A percentile compares a stretch with the other conserved stretches of the same genome.
Conservation (phyloP, 1,284 basidiomycete genomes). For the Ganoderma meredithae region DNA sequence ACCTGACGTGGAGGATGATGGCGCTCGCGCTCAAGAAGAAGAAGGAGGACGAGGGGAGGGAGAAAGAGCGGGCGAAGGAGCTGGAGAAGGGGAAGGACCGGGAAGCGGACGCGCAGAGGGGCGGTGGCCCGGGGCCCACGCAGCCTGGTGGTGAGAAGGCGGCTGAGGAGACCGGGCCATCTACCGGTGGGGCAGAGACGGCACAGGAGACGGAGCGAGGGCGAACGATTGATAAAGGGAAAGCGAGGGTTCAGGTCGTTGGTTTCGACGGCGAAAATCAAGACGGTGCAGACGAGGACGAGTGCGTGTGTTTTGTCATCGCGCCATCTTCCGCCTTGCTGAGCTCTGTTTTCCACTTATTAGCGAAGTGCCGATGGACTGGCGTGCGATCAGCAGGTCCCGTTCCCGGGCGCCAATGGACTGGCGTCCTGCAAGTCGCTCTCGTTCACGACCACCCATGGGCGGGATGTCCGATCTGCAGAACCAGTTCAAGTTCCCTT, state of each 20-base stretch:
- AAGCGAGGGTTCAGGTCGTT: constrained; percentile 74
- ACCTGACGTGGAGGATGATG: constrained; percentile 99
- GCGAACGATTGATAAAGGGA: constrained; percentile 78
- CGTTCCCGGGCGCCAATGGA: constrained; percentile 92
- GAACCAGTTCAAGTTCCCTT: constrained; percentile 45
- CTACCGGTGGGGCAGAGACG: constrained; percentile 34
- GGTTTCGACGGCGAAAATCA: constrained; percentile 81
- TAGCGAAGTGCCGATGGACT: constrained; percentile 79
- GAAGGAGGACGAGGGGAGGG: constrained; percentile 69
- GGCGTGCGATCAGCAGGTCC: constrained; percentile 92
- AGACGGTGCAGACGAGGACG: constrained; percentile 70
- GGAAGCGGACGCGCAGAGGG: constrained; percentile 32
- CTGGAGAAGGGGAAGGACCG: constrained; percentile 81
- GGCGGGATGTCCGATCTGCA: constrained; percentile 46
- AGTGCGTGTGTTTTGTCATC: constrained; percentile 62
- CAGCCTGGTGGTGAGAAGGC: constrained; percentile 31
- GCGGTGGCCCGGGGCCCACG: constrained; percentile 32
- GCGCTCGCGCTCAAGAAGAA: constrained; percentile 91
- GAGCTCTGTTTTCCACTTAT: constrained; percentile 37
- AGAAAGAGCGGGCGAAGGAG: constrained; percentile 30
- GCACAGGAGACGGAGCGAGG: constrained; percentile 61
- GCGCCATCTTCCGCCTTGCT: constrained; percentile 38
- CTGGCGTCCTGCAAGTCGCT: constrained; percentile 79
- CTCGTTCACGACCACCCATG: constrained; percentile 72
- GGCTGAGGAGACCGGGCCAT: constrained; percentile 35